Evolutionary conservation across 2,329 filamentous ascomycete genomes (phyloP), one percentile per base, ranked within the genome.

Genomic region (Parafenestella ontariensis): DNA sequence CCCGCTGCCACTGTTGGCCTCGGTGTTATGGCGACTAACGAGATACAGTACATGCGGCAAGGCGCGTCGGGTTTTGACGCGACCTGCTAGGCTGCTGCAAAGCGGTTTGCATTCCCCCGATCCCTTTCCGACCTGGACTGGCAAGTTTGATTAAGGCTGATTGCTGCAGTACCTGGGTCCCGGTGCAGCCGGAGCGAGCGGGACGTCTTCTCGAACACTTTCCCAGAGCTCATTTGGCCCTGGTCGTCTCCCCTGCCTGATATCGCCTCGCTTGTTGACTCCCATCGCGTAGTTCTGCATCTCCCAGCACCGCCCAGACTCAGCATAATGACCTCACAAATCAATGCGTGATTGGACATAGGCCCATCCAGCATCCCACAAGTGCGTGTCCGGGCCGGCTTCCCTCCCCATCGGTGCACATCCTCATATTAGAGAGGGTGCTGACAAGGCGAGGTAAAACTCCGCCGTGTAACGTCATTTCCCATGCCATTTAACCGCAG

Each of bases 401-500:
- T 52, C 50, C 52, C 59, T 53, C 48, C 29, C 46, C 49, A 50
- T 43, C 52, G 50, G 48, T 44, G 28, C 52, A 45, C 49, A 33
- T 52, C 39, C 47, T 48, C 53, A 46, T 54, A 50, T 56, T 49
- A 49, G 28, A 53, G 49, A n/a, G 21, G 54, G 44, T 52, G 58
- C 56, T 68, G 65, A 68, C 66, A 58, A 62, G 58, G 55, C 49
- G 49, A 62, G 52, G 45, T 47, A 60, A 68, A 59, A 49, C 60
- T 63, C 56, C 62, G 61, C 57, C 41, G 60, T 62, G 64, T 59
- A 65, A 45, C 53, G 51, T 61, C 52, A 59, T 69, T 62, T 65
- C 59, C 56, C 61, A 53, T 42, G 24, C 59, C 61, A 73, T 73
- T 73, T 71, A 72, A 51, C 70, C 70, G 66, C 57, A 57, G 29